Evolutionary conservation across 2,329 filamentous ascomycete species (phyloP), one percentile per base, ranked within the genome.

Genomic region (Aspergillus felis): DNA sequence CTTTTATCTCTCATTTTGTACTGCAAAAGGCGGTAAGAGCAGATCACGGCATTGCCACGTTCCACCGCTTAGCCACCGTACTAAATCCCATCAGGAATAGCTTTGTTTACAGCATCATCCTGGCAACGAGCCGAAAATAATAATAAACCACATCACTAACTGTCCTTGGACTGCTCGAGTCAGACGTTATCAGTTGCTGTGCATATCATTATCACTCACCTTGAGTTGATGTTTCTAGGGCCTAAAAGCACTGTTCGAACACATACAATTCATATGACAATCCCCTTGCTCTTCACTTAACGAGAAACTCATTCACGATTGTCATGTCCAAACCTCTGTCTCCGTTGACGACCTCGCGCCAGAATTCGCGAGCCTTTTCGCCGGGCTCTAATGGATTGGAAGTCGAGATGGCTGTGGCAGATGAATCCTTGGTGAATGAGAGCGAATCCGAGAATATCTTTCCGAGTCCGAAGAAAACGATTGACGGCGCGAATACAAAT

Each of bases 251-350:
- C 12, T 3, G 10, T 24, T 27, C 27, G 3, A 27, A n/a, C 32
- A 12, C 22, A 46, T 46, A 20, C n/a, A 7, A 22, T 49, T 28
- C 20, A 51, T 48, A 12, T 38, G 25, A 27, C 24, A 55, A 55
- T 12, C 4, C 17, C 24, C 25, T 49, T 32, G 25, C 17, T 20
- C 42, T 48, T 12, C 32, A 52, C 24, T 52, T 47, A 52, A 38
- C 17, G 17, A 32, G 48, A 25, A 25, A 35, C 8, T 27, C 24
- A 8, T 35, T 42, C 28, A 17, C 28, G 50, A 59, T 35, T 59
- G 64, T 44, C 54, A 78, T 78, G 74, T 68, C 74, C 55, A 71
- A 71, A 56, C 74, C 75, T 53, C 63, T 78, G 32, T 76, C 73
- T 4, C 71, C 73, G n/a, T 68, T 78, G 49, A 74, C 75, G 44